Percentiles rank a stretch among this genome's conserved stretches.
Evolutionary conservation across 192 early-diverging fungal genomes (phyloP).

Genomic region (Thamnidium elegans): DNA sequence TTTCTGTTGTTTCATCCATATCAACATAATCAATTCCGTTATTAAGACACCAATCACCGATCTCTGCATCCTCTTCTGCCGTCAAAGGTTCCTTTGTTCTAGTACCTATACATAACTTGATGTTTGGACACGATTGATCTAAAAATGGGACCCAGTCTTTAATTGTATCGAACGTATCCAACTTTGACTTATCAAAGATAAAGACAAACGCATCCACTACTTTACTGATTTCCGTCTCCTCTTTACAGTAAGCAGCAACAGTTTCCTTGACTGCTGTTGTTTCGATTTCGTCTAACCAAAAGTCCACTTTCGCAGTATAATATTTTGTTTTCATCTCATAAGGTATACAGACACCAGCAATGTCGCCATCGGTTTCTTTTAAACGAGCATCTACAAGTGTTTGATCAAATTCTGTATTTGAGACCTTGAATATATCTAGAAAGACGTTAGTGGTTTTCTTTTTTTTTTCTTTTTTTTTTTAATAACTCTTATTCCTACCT

Average conservation of each 20-base stretch:
- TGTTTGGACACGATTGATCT: slow-evolving; percentile 47
- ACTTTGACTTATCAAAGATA: slow-evolving; percentile 59
- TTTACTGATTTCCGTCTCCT: slow-evolving; percentile 42
- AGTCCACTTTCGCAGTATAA: slow-evolving; percentile 59
- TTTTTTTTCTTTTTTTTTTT: neutral
- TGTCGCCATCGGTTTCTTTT: slow-evolving; percentile 19
- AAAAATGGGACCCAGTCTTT: slow-evolving; percentile 55
- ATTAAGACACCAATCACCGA: slow-evolving; percentile 59
- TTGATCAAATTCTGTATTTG: neutral
- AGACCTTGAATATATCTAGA: slow-evolving; percentile 13
- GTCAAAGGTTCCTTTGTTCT: slow-evolving; percentile 3
- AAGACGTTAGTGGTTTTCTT: neutral
- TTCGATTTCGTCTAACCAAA: slow-evolving; percentile 62
- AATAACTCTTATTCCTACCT: slow-evolving; percentile 41
- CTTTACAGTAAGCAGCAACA: slow-evolving; percentile 20
- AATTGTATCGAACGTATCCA: slow-evolving; percentile 54
- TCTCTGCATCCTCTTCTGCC: slow-evolving; percentile 37
- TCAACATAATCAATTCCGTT: slow-evolving; percentile 66
- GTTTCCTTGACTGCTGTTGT: slow-evolving; percentile 15
- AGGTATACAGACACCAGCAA: slow-evolving; percentile 45
- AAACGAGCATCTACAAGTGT: slow-evolving; percentile 4
- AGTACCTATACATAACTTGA: slow-evolving; percentile 51
- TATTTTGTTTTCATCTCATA: slow-evolving; percentile 65
- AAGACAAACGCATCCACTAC: slow-evolving; percentile 62
- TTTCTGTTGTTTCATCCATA: slow-evolving; percentile 36